Evolutionary conservation across 441 rosid species (phyloP), one percentile per base, ranked within the genome.

Genomic region (Erodium moschatum): DNA sequence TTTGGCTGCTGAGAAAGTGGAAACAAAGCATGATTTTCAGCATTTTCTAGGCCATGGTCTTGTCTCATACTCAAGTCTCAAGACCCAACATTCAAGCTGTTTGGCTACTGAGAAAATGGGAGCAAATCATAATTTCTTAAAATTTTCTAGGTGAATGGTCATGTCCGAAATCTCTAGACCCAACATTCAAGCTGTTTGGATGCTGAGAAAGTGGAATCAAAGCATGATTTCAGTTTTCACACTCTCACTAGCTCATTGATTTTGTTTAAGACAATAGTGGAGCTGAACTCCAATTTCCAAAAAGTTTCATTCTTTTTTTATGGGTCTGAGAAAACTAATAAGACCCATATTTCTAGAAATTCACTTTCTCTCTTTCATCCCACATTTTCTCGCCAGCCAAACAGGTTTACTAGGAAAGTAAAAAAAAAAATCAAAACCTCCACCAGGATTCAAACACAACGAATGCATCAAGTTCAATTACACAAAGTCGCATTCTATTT

Each of bases 321-420:
- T 44, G 13, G 50, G 50, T 44, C 50, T 44, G 13, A 44, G n/a
- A 44, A 44, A 44, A 44, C 50, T 44, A 44, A 44, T 44, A 11
- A 11, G 13, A 44, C 50, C 50, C 50, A 44, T 10, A 44, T 44
- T 12, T 44, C 50, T 1, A 44, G 50, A 44, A 44, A 10, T 44
- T 44, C n/a, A 44, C 50, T 44, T 44, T 44, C 50, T 12, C n/a
- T 44, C 50, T 64, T 12, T 1, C 50, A 44, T 44, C 50, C 50
- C 2, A 2, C 50, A 76, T 54, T 10, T 72, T 58, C 58, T 56
- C 62, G 62, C 12, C 62, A 56, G 27, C 62, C 62, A 56, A 56
- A 56, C 62, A 56, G 62, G 50, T 11, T 12, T 44, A 44, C 50
- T 44, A 44, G 62, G 16, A 56, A 33, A 3, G 4, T 1, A 33